Evolutionary conservation across 2,329 filamentous ascomycete genomes (phyloP), one percentile per base, ranked within the genome.

Genomic region (Cladophialophora carrionii): DNA sequence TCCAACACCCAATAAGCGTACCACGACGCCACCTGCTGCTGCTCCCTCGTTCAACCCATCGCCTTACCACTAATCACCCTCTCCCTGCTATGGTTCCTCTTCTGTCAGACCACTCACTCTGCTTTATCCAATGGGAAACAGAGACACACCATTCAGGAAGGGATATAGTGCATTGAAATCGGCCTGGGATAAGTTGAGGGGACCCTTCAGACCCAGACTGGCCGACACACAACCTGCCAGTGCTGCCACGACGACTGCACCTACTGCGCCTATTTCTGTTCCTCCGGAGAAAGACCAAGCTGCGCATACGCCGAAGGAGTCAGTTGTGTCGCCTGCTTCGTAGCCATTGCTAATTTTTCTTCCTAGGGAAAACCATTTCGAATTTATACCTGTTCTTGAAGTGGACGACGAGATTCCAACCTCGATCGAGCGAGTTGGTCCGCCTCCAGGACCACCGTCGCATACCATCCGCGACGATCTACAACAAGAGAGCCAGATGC

Each of bases 401-500:
- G 65, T 67, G 0, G 69, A 69, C 49, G 61, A 69, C 9, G 61
- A 52, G 22, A 10, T 26, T 14, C 41, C 63, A 49, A 61, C 57
- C 26, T 22, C 49, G 34, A 43, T 34, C 9, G 34, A 31, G 34
- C 32, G 26, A 10, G 17, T 14, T 8, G 57, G 49, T n/a, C 48
- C 49, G 17, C 22, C 43, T 9, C 37, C 52, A 26, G 20, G 57
- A 17, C 34, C 32, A 20, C 24, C 49, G 26, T 31, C 53, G 34
- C 32, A 52, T 34, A 37, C 14, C 20, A 37, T 57, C 31, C 37
- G 37, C 29, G 29, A 32, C 17, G 55, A 59, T 53, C 32, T 56
- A 31, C 52, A 17, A 26, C 55, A 57, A 32, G 58, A 63, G 17
- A 34, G 61, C 34, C 58, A 73, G 31, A 70, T 78, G 31, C 79